These are phyloP conservation scores for Zymoseptoria pseudotritici DNA, from an alignment of 2,329 filamentous ascomycete genomes.

Conservation along the genomic window DNA sequence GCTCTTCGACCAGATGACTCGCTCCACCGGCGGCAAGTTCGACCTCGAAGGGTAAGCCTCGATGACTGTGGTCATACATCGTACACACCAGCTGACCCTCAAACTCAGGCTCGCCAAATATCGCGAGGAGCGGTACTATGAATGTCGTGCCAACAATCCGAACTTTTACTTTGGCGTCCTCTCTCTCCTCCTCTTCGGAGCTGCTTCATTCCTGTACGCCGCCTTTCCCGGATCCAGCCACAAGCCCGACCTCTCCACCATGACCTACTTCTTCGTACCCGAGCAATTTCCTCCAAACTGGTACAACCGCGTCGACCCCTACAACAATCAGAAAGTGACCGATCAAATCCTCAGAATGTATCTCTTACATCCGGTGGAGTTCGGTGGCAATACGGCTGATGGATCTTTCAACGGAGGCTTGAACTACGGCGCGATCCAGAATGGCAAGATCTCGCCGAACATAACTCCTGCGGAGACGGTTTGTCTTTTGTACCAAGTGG, in stretches of 20 bases:
- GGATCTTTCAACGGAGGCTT: conserved; percentile 29
- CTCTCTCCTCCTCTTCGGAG: conserved; percentile 35
- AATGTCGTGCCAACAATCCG: conserved; percentile 32
- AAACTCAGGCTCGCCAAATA: conserved; percentile 29
- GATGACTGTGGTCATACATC: neutral
- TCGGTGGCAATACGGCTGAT: conserved; percentile 10
- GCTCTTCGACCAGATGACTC: conserved; percentile 34
- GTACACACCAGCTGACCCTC: neutral
- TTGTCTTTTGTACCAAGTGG: conserved; percentile 42
- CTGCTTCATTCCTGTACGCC: conserved; percentile 39
- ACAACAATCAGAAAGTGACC: conserved; percentile 31
- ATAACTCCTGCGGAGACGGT: conserved; percentile 24
- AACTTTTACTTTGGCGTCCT: conserved; percentile 40
- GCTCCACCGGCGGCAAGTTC: conserved; percentile 29
- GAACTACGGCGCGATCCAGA: conserved; percentile 33
- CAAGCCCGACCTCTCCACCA: conserved; percentile 29
- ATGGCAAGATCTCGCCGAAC: conserved; percentile 31
- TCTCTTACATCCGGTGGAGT: conserved; percentile 30
- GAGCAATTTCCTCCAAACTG: conserved; percentile 39
- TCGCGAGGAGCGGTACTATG: conserved; percentile 35
- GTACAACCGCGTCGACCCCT: conserved; percentile 29
- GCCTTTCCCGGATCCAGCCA: conserved; percentile 26
- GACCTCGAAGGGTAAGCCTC: conserved; percentile 23
- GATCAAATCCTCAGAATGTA: conserved; percentile 37
- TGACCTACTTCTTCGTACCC: conserved; percentile 35